phyloP scores from a whole-genome alignment of 2,329 filamentous ascomycete species.

The Botrytis aclada region DNA sequence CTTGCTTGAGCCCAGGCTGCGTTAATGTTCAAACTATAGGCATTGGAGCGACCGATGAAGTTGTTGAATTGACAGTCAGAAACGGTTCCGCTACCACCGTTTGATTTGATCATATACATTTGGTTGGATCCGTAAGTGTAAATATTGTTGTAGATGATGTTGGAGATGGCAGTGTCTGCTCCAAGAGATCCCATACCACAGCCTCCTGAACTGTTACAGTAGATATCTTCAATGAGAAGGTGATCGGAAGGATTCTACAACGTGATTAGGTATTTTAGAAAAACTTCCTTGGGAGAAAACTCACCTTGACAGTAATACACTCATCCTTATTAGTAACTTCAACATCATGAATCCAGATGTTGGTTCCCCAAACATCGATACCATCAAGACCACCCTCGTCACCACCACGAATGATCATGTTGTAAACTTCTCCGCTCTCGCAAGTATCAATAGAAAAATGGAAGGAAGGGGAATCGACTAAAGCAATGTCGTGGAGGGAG shows the following conservation, averaged over 20 bases:
- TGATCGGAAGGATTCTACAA: conserved; percentile 50
- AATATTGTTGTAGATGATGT: conserved; percentile 54
- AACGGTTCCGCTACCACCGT: conserved; percentile 54
- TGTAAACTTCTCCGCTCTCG: conserved; percentile 52
- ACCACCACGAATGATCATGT: conserved; percentile 52
- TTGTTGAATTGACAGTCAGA: conserved; percentile 52
- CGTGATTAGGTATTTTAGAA: conserved; percentile 35
- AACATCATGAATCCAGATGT: conserved; percentile 58
- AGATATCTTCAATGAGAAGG: conserved; percentile 57
- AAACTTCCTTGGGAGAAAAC: not conserved
- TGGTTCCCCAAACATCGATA: conserved; percentile 52
- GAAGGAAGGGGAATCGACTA: conserved; percentile 31
- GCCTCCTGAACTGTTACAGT: conserved; percentile 59
- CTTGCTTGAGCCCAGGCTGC: conserved; percentile 53
- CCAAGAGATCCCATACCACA: conserved; percentile 56
- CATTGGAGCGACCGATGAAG: conserved; percentile 58
- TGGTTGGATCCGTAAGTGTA: conserved; percentile 57
- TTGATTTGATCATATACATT: conserved; percentile 62
- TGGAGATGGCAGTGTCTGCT: conserved; percentile 47
- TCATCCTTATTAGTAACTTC: conserved; percentile 62
- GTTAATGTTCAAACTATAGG: conserved; percentile 49
- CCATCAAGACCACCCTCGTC: conserved; percentile 54
- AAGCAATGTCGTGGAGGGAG: conserved; percentile 31
- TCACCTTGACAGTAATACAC: conserved; percentile 54
- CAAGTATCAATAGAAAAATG: conserved; percentile 51